Base-by-base conservation (phyloP, 2,329 filamentous ascomycete species). In the Fusarium sp. region DNA sequence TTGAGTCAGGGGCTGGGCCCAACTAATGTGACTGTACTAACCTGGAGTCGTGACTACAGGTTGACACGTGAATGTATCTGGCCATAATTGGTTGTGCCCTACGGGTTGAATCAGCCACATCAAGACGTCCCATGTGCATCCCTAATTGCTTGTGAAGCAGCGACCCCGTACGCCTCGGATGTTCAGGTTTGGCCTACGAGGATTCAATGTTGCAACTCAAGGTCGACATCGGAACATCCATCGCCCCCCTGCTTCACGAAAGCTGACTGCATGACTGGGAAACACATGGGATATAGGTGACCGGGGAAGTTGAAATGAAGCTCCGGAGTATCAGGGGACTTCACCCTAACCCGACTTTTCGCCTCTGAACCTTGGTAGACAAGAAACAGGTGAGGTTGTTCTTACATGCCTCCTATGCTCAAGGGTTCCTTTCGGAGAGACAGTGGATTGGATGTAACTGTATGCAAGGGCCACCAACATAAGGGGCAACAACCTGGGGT, bases 401-500 rank as follows among this genome's bases (percentile, higher is more conserved):
- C 31, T 29, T 38, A 50, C 18, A 58, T 38, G 42, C 18, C 18
- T 33, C 33, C 46, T 36, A 50, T 58, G 31, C 18, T 25, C 56
- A 50, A 29, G 31, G 42, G n/a, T 34, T 9, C 18, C 27, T 4
- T 29, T 50, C 7, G 31, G 13, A 36, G 25, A 27, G 10, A 10
- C 54, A 18, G 11, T 13, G 16, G 42, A 18, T 36, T 50, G 54
- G 36, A 11, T 13, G 27, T 14, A 42, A n/a, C 25, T 8, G n/a
- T 42, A 56, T 56, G 53, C 53, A 56, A 56, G 53, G 53, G 36
- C 53, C 16, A 36, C n/a, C 20, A 16, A 36, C 34, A 44, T 44
- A 16, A 57, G 54, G 54, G 54, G 36, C 38, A 18, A n/a, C 38
- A 23, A 42, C 14, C 36, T 42, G 36, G 16, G 34, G 34, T 20